These are phyloP conservation scores for Diaporthe australafricana DNA, from an alignment of 2,329 filamentous ascomycete species.

Conservation along the genomic window DNA sequence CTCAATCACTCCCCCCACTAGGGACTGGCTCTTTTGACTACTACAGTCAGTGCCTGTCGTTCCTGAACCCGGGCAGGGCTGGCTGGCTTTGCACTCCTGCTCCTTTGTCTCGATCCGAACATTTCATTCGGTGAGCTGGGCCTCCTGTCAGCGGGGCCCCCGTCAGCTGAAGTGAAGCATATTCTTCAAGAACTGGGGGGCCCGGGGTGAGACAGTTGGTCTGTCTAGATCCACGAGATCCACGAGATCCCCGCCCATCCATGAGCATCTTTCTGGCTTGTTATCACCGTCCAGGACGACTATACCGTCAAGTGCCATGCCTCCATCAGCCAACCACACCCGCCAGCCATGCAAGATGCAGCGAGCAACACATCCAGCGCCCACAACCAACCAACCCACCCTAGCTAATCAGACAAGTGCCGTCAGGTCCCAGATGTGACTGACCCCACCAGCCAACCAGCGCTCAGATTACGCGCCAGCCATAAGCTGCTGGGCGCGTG, in stretches of 20 bases:
- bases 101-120: constrained; percentile 19
- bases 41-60: background rate
- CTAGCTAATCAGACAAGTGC: constrained; percentile 17
- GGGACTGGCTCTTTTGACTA: background rate
- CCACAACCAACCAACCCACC: background rate
- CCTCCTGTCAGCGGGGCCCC: constrained; percentile 1
- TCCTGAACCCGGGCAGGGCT: background rate
- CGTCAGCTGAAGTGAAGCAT: background rate
- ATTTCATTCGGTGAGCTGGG: background rate
- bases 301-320: constrained; percentile 8
- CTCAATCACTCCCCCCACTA: background rate
- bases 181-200: too few relatives aligned
- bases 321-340: constrained; percentile 13
- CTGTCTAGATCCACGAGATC: constrained; percentile 17
- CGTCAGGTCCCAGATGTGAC: constrained; percentile 20
- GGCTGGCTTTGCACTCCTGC: background rate
- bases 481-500: constrained; percentile 39
- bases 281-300: background rate
- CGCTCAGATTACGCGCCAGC: constrained; percentile 45
- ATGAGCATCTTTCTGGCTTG: background rate
- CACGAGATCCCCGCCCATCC: constrained; percentile 7
- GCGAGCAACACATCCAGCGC: background rate
- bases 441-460: constrained; percentile 36
- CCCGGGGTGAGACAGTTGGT: constrained; percentile 19
- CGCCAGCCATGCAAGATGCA: constrained; percentile 14